phyloP scores from a whole-genome alignment of 129 eudicot genomes.

The Artemisia tridentata region DNA sequence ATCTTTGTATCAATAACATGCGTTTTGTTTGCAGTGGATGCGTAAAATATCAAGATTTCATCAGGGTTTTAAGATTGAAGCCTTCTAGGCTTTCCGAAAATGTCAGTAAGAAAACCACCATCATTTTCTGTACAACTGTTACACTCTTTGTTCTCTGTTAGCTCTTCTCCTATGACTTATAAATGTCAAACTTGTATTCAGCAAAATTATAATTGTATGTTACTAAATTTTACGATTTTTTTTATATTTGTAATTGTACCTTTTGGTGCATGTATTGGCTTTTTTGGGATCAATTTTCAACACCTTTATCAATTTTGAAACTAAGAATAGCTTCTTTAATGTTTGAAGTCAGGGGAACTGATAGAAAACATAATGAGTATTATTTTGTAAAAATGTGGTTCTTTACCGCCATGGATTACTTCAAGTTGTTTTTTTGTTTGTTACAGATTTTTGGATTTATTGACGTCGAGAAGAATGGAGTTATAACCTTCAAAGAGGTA shows the following conservation, averaged over 20 bases:
- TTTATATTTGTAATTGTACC: not conserved
- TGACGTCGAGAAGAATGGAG: slow-evolving; percentile 63
- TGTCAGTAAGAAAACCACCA: slow-evolving; percentile 41
- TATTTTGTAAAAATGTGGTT: not conserved
- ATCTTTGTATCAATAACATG: slow-evolving; percentile 8
- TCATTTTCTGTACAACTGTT: slow-evolving; percentile 1
- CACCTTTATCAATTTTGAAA: no score
- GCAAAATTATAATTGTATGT: not conserved
- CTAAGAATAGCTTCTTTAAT: not conserved
- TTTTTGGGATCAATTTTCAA: not conserved
- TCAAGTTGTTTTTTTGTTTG: slow-evolving; percentile 18
- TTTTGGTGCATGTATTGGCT: slow-evolving; percentile 6
- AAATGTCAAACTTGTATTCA: slow-evolving; percentile 2
- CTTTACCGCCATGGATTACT: slow-evolving; percentile 17
- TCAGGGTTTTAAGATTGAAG: slow-evolving; percentile 70
- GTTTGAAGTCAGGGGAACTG: not conserved
- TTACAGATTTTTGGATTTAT: slow-evolving; percentile 79
- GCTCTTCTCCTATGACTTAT: not conserved
- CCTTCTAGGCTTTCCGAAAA: slow-evolving; percentile 59
- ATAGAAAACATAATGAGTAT: not conserved
- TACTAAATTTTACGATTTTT: not conserved
- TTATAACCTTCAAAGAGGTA: slow-evolving; percentile 85
- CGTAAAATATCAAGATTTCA: slow-evolving; percentile 59
- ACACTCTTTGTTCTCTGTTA: not conserved
- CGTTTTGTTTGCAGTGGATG: slow-evolving; percentile 55